Evolutionary conservation across 495 filamentous ascomycete genomes (phyloP), one percentile per base, ranked within the genome.

Genomic region (Melanomma pulvis-pyrius): DNA sequence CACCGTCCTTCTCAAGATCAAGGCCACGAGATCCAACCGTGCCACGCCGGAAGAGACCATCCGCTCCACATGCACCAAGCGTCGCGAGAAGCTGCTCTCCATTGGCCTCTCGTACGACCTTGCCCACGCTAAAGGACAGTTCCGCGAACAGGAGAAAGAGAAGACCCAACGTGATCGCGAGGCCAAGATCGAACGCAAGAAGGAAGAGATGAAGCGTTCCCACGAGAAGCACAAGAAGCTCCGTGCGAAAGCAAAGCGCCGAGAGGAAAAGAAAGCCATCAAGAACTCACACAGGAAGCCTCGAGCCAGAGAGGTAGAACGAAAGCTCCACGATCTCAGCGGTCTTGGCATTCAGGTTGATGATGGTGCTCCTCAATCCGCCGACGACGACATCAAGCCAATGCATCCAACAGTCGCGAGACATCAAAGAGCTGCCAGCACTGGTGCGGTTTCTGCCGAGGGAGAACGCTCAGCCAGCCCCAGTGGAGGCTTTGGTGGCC

Each of bases 51-150:
- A 93, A 68, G 84, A 91, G 0, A 86, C 87, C 5, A 84, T 96
- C 8, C 82, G 84, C 28, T 78, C 81, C 2, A 82, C 87, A 57
- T 88, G 87, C 25, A 80, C 82, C 41, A 73, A 74, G 0, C 82
- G 85, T 25, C 87, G 92, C 28, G 91, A 93, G 50, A 97, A 97
- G 75, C 81, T 97, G 1, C 83, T 92, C 1, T 87, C 90, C 60
- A 87, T 93, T 22, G 92, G 91, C 3, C 82, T 89, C 28, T 87
- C 88, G 4, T 96, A 96, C 61, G 93, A 97, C 71, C 76, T 93
- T 11, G 91, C 92, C 3, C 90, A 96, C 71, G 87, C 86, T 36
- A 93, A 92, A 74, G 89, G 88, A 19, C 82, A 87, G 22, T 79
- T 88, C 24, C 74, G 80, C 29, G 88, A 92, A 68, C 86, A 86